Evolutionary conservation across 768 basidiomycete genomes (phyloP), one percentile per base, ranked within the genome.

Genomic region (Agaricus bisporus): DNA sequence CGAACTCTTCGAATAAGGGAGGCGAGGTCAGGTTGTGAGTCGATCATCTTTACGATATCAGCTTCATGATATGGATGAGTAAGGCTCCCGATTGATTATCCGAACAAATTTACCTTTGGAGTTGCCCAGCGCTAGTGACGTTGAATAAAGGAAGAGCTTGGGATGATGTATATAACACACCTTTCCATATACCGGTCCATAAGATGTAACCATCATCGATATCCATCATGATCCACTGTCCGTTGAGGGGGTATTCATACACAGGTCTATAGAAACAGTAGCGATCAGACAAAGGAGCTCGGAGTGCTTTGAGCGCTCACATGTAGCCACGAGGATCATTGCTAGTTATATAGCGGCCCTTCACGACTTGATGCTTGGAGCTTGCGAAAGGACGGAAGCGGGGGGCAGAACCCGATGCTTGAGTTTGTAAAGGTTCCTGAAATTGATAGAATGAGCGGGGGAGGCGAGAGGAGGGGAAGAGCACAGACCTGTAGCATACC

Each of bases 121-220:
- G 59, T 91, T 90, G 50, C 89, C 89, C 41, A 91, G 79, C 29
- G 89, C 89, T 91, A 22, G 9, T 35, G 41, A 15, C 10, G 18
- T 28, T 48, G 28, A 45, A 17, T 15, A 32, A 17, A 35, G 29
- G 10, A 29, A 29, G 14, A 8, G 41, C 14, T 1, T 10, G 0
- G 7, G 5, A 38, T 12, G 6, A 35, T 29, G 57, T 47, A 38
- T n/a, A 22, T 41, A 25, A 54, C 73, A 56, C 55, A 90, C 90
- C 91, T 77, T 94, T 94, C 91, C 91, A 94, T 49, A 94, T 94
- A 9, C 90, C 88, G 1, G 92, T 94, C 91, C 91, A 94, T 15
- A 92, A 74, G 54, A 94, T 85, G 66, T 91, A 93, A 3, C 91
- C 91, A 65, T 92, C 91, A 65, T 94, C 91, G 63, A 90, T 87